Conservation (phyloP, 352 stramenopile species). For the Thalassiosira hispida region DNA sequence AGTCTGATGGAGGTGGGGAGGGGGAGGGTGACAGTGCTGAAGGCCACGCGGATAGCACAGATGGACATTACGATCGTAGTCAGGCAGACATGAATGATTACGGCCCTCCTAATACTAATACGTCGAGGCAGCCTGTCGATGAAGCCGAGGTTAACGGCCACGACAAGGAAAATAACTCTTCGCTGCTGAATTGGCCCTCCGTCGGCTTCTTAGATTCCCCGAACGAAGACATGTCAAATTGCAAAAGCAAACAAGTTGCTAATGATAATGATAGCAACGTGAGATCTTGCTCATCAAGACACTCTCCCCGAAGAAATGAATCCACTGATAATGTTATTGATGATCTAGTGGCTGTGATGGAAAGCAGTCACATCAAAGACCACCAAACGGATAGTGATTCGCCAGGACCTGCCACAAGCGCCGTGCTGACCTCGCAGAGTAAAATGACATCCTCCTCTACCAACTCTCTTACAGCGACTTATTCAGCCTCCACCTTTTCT, state of each 20-base stretch:
- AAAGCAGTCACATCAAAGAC: conserved; percentile 15
- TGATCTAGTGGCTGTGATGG: conserved; percentile 48
- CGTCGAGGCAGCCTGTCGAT: background rate
- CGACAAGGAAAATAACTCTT: conserved; percentile 30
- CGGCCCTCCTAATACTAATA: background rate
- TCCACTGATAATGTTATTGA: conserved; percentile 29
- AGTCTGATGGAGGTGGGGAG: background rate
- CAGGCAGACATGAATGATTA: background rate
- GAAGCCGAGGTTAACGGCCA: background rate
- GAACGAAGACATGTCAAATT: conserved; percentile 1
- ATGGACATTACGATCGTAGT: conserved; percentile 1
- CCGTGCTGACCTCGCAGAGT: conserved; percentile 1
- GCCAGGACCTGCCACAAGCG: conserved; percentile 24
- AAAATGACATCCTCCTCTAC: conserved; percentile 21
- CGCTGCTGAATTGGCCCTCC: conserved; percentile 9
- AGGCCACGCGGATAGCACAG: background rate
- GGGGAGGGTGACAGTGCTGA: background rate
- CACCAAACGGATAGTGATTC: background rate
- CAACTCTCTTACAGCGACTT: conserved; percentile 25
- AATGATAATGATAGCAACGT: background rate
- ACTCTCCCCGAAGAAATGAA: conserved; percentile 14
- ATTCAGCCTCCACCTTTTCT: conserved; percentile 35
- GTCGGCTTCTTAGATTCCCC: conserved; percentile 21
- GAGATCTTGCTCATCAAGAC: background rate
- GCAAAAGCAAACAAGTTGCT: conserved; percentile 5